A percentile compares a stretch with the other conserved stretches of the same genome.
Conservation (phyloP, 2,329 filamentous ascomycete genomes). For the Aspergillus pseudoterreus region DNA sequence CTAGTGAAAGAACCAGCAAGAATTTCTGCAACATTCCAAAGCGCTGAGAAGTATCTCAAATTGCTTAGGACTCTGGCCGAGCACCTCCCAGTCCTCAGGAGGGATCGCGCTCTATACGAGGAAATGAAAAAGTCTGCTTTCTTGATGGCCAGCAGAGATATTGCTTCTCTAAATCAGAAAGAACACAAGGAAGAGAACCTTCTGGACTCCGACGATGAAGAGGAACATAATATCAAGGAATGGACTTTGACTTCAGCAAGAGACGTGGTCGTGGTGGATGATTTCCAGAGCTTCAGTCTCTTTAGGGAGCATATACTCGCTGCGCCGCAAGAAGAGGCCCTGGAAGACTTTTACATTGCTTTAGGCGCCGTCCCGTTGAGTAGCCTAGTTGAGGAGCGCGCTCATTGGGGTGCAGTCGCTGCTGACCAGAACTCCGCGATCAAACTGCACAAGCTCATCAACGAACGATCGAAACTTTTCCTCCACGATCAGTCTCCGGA, state of each 20-base stretch:
- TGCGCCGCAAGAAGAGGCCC: constrained; percentile 80
- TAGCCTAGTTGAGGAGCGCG: constrained; percentile 71
- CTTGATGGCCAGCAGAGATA: constrained; percentile 78
- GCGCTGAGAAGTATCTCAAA: constrained; percentile 79
- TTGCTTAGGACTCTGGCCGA: constrained; percentile 79
- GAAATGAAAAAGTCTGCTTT: constrained; percentile 73
- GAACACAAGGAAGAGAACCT: constrained; percentile 14
- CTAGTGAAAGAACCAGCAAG: constrained; percentile 80
- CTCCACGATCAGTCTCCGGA: constrained; percentile 77
- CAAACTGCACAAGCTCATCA: constrained; percentile 72
- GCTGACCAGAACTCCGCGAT: constrained; percentile 66
- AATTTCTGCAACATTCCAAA: constrained; percentile 74
- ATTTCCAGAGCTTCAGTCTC: constrained; percentile 81
- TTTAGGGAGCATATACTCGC: constrained; percentile 83
- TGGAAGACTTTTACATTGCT: constrained; percentile 80
- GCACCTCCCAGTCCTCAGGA: constrained; percentile 64
- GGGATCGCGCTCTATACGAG: constrained; percentile 72
- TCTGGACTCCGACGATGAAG: constrained; percentile 43
- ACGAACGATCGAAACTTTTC: constrained; percentile 86
- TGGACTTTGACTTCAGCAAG: constrained; percentile 71
- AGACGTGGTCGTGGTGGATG: constrained; percentile 76
- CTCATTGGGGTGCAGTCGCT: constrained; percentile 64
- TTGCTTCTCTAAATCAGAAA: constrained; percentile 38
- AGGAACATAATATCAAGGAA: constrained; percentile 66
- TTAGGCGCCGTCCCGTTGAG: constrained; percentile 77